A percentile compares a stretch with the other conserved stretches of the same genome.
phyloP scores from a whole-genome alignment of 257 asterid species.

The Solanum sejunctum region DNA sequence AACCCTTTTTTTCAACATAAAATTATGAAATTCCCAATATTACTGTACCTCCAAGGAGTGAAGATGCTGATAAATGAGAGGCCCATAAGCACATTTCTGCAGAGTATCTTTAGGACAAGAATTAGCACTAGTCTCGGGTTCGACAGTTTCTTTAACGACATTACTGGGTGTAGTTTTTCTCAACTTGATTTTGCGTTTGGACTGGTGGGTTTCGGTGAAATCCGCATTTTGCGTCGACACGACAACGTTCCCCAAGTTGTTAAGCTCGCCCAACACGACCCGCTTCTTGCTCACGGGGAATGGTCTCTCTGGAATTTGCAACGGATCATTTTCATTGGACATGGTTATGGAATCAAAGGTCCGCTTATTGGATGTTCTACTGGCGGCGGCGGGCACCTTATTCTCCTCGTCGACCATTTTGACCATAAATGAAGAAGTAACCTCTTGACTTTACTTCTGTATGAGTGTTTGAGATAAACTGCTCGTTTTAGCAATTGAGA shows the following conservation, averaged over 20 bases:
- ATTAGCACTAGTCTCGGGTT: slow-evolving; percentile 1
- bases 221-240: slow-evolving; percentile 2
- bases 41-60: slow-evolving; percentile 56
- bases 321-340: slow-evolving; percentile 10
- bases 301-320: background rate
- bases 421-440: background rate
- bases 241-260: slow-evolving; percentile 20
- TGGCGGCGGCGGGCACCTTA: background rate
- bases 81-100: slow-evolving; percentile 25
- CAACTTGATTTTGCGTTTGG: slow-evolving; percentile 2
- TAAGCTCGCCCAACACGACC: slow-evolving; percentile 55
- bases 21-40: background rate
- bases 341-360: background rate
- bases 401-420: slow-evolving; percentile 30
- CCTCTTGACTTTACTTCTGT: background rate
- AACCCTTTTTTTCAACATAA: background rate
- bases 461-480: background rate
- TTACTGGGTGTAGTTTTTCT: background rate
- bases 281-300: slow-evolving; percentile 31
- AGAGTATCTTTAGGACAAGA: slow-evolving; percentile 24
- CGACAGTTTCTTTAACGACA: background rate
- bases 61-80: slow-evolving; percentile 54
- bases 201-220: slow-evolving; percentile 8
- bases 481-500: background rate
- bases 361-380: slow-evolving; percentile 29